Evolutionary conservation across 345 rosid genomes (phyloP), one percentile per base, ranked within the genome.

Genomic region (Rhodamnia argentea): DNA sequence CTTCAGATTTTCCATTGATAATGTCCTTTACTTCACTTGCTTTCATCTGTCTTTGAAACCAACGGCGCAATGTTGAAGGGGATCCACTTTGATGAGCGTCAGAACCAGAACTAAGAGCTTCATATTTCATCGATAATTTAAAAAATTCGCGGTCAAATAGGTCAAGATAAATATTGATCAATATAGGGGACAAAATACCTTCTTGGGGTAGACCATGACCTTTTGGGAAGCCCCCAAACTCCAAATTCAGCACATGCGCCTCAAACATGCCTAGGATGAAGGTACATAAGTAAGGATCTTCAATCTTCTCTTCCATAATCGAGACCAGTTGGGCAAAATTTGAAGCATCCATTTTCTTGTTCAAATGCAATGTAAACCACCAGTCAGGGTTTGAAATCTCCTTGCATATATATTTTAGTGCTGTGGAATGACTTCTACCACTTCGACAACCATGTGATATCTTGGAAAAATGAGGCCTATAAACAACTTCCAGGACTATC

Each of bases 141-240:
- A 90, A 93, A 89, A 93, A 90, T 86, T 96, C 99, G 32, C 58
- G 91, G 89, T 96, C 99, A 83, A 95, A 89, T 37, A 84, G 87
- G 89, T 93, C 95, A 70, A 96, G 97, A 90, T 96, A 95, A 86
- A 96, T 92, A 89, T 95, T 96, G 89, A 95, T 92, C 85, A 96
- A 88, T 76, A 96, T 90, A 76, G 98, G 95, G 82, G 94, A 96
- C 89, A 96, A 82, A 60, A 93, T 88, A 84, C 99, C 99, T 92
- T 96, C 98, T 85, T 96, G 99, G 37, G 99, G 98, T 87, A 96
- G 98, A 88, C 99, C 98, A 86, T 96, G 97, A 53, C 98, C 97
- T 91, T 96, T 96, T 42, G 96, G 94, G 87, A 94, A 96, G 64
- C 96, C 95, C 47, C 98, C 99, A 92, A 96, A 96, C 91, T 94